These are phyloP conservation scores for Acrocalymma vagum DNA, from an alignment of 2,329 filamentous ascomycete species.

Conservation along the genomic window DNA sequence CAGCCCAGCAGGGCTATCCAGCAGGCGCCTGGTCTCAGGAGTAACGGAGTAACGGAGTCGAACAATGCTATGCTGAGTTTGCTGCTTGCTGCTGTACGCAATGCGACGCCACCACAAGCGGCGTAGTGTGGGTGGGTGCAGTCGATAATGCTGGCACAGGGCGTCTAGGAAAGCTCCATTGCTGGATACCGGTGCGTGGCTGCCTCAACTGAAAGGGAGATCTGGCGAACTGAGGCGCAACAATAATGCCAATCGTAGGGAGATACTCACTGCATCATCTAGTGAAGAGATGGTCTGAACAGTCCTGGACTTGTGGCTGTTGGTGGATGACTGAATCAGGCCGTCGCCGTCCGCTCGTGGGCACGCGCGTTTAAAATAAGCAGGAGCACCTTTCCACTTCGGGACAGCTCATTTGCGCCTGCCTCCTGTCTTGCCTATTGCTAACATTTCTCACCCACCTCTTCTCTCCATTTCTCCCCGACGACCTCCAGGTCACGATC, in stretches of 20 bases:
- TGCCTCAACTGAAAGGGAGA: no score
- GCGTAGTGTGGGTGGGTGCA: conserved; percentile 20
- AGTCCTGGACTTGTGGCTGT: no score
- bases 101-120: conserved; percentile 33
- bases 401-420: conserved; percentile 43
- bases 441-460: conserved; percentile 40
- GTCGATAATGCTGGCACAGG: conserved; percentile 17
- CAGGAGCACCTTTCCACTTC: conserved; percentile 33
- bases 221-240: no score
- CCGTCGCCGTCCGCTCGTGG: conserved; percentile 29
- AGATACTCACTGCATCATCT: no score
- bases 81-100: conserved; percentile 32
- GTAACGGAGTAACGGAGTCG: no score
- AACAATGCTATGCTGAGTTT: no score
- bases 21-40: no score
- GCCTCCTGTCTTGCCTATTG: conserved; percentile 43
- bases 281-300: no score
- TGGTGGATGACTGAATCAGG: conserved; percentile 26
- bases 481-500: conserved; percentile 34
- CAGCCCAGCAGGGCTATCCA: conserved; percentile 10
- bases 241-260: no score
- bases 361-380: conserved; percentile 40
- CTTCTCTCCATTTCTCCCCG: conserved; percentile 34
- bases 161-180: no score
- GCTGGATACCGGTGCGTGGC: no score